Evolutionary conservation across 306 rosid genomes (phyloP).

Genomic region (Vigna reflexopilosa): DNA sequence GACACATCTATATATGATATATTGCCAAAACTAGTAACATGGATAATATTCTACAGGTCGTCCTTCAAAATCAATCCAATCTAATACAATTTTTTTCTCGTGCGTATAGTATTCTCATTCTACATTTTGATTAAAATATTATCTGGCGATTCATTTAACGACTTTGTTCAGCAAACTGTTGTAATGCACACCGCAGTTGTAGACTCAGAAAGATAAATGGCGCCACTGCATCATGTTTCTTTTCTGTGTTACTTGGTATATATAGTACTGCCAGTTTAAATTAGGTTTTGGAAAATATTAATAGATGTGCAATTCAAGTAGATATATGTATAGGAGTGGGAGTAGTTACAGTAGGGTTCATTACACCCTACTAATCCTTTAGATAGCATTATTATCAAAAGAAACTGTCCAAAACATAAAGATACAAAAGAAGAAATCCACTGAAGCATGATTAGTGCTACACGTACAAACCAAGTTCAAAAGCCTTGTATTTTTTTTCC

Average conservation of each 20-base stretch:
- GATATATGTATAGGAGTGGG: not conserved
- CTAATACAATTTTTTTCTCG: not conserved
- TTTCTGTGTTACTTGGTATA: not conserved
- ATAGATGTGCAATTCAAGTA: not conserved
- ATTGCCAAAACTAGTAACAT: constrained; percentile 10
- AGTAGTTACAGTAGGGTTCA: not conserved
- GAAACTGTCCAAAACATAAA: not conserved
- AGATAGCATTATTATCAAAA: not conserved
- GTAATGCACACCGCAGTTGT: not conserved
- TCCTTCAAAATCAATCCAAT: constrained; percentile 6
- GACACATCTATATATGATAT: constrained; percentile 1
- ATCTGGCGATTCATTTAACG: not conserved
- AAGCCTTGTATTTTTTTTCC: not conserved
- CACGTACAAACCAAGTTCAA: constrained; percentile 23
- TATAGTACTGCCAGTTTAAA: not conserved
- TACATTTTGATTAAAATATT: not conserved
- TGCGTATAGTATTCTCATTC: not conserved
- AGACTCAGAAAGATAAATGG: not conserved
- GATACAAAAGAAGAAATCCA: constrained; percentile 22
- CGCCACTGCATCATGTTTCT: not conserved
- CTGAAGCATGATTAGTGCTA: too few species aligned
- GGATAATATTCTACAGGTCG: not conserved
- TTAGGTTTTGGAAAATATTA: not conserved
- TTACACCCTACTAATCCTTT: not conserved
- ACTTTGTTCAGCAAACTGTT: not conserved